phyloP scores from a whole-genome alignment of 1,139 yeast species.

The Spencermartinsiella ligniputridi region DNA sequence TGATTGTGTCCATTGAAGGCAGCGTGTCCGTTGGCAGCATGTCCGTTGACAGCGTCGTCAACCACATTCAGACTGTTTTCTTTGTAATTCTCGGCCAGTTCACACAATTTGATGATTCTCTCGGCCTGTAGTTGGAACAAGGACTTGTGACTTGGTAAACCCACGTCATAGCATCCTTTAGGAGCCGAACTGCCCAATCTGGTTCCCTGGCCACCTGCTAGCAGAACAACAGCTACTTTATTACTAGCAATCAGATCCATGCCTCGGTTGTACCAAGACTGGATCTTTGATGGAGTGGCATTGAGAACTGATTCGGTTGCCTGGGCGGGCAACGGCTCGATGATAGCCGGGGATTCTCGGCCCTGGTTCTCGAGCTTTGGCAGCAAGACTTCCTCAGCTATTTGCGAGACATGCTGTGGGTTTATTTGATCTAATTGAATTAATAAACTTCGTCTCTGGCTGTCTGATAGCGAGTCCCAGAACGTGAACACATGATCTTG shows the following conservation, averaged over 20 bases:
- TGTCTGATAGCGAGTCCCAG: constrained; percentile 32
- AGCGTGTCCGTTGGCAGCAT: not conserved
- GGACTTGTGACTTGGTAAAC: constrained; percentile 77
- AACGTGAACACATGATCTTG: constrained; percentile 41
- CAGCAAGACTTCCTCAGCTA: constrained; percentile 27
- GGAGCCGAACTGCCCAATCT: constrained; percentile 86
- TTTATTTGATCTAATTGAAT: constrained; percentile 35
- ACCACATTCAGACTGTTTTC: constrained; percentile 10
- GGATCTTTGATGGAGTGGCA: constrained; percentile 17
- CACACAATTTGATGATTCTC: constrained; percentile 61
- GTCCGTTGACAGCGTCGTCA: not conserved
- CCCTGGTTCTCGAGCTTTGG: constrained; percentile 5
- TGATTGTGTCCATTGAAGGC: constrained; percentile 22
- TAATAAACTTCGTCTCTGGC: constrained; percentile 27
- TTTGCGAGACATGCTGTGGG: constrained; percentile 31
- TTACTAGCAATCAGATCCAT: constrained; percentile 61
- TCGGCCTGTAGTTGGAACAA: constrained; percentile 93
- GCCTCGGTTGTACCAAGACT: constrained; percentile 57
- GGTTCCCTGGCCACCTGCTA: constrained; percentile 99
- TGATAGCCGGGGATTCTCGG: constrained; percentile 6
- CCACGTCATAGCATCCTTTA: constrained; percentile 89
- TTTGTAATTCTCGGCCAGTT: constrained; percentile 42
- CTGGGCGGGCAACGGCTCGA: constrained; percentile 35
- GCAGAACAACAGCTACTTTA: constrained; percentile 80
- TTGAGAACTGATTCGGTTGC: constrained; percentile 34